Conservation (phyloP, 768 basidiomycete genomes). For the Serendipita indica region DNA sequence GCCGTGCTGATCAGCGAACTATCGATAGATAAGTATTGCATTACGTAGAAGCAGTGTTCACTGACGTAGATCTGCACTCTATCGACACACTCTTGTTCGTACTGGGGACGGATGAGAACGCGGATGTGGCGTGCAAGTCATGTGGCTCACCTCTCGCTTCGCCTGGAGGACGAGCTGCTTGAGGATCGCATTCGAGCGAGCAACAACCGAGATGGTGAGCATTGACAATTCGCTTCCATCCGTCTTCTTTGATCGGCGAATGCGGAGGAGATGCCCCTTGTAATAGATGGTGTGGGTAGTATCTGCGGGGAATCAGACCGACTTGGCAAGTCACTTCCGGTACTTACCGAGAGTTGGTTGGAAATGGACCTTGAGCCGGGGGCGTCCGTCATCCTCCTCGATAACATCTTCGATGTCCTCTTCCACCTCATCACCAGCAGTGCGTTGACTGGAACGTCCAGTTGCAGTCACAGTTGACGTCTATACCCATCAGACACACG, state of each 20-base stretch:
- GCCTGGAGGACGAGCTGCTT: slow-evolving; percentile 82
- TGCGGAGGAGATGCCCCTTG: slow-evolving; percentile 69
- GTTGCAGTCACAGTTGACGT: slow-evolving; percentile 6
- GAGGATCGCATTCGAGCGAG: slow-evolving; percentile 66
- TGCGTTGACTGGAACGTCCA: background rate
- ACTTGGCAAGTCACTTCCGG: background rate
- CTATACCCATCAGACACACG: background rate
- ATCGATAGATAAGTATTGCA: background rate
- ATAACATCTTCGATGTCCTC: slow-evolving; percentile 34
- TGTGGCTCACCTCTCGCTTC: slow-evolving; percentile 35
- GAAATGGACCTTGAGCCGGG: slow-evolving; percentile 71
- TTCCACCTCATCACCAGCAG: slow-evolving; percentile 34
- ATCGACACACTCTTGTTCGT: slow-evolving; percentile 75
- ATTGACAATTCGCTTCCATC: slow-evolving; percentile 59
- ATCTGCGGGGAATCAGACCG: slow-evolving; percentile 25
- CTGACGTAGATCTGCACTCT: slow-evolving; percentile 73
- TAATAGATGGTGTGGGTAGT: slow-evolving; percentile 84
- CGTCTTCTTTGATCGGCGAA: slow-evolving; percentile 51
- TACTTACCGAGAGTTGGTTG: slow-evolving; percentile 49
- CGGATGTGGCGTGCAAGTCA: background rate
- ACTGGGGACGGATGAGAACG: slow-evolving; percentile 25
- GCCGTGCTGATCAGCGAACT: slow-evolving; percentile 33
- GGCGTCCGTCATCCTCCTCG: slow-evolving; percentile 28
- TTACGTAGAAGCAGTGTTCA: background rate
- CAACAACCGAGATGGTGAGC: slow-evolving; percentile 71